Evolutionary conservation across 1,284 basidiomycete species (phyloP).

Genomic region (Nidula niveotomentosa): DNA sequence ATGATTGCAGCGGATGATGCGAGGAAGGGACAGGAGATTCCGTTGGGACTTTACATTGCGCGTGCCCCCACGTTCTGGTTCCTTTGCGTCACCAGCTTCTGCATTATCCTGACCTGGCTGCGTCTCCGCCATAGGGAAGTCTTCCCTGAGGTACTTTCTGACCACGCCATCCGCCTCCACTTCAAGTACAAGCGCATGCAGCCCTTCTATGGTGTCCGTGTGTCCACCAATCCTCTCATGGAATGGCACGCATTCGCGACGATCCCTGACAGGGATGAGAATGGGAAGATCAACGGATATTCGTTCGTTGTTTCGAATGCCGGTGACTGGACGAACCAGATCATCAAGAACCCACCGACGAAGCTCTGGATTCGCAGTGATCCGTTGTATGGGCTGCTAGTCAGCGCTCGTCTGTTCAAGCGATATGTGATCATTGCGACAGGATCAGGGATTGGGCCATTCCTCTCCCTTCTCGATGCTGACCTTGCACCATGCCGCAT

Average conservation of each 20-base stretch:
- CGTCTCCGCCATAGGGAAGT: conserved; percentile 26
- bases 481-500: no score
- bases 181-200: conserved; percentile 30
- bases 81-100: conserved; percentile 27
- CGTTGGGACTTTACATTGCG: conserved; percentile 22
- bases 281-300: no score
- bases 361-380: conserved; percentile 35
- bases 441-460: no score
- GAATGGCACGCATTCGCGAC: conserved; percentile 35
- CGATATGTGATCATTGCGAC: no score
- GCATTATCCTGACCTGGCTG: conserved; percentile 29
- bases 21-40: conserved; percentile 14
- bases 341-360: conserved; percentile 30
- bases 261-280: conserved; percentile 2
- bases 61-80: conserved; percentile 33
- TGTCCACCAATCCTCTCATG: conserved; percentile 26
- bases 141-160: conserved; percentile 29
- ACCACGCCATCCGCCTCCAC: conserved; percentile 32
- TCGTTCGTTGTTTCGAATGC: no score
- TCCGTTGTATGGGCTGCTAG: conserved; percentile 32
- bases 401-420: no score
- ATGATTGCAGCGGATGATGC: conserved; percentile 17
- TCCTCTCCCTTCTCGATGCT: no score
- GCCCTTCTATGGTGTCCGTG: conserved; percentile 28
- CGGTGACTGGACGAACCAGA: conserved; percentile 28